These are phyloP conservation scores for Moniliophthora roreri DNA, from an alignment of 1,284 basidiomycete species.

Conservation along the genomic window DNA sequence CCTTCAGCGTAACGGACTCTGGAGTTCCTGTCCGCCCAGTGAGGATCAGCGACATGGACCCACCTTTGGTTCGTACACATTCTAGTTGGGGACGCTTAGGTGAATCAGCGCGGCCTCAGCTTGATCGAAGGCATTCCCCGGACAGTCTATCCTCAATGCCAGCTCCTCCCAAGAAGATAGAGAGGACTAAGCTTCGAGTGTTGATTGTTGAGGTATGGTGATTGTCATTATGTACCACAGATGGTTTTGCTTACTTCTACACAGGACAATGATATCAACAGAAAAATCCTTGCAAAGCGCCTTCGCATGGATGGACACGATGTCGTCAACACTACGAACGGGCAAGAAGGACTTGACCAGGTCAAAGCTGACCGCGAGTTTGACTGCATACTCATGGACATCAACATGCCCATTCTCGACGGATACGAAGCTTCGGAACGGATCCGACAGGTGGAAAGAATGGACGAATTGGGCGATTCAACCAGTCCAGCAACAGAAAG, in stretches of 20 bases:
- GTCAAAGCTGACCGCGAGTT: slow-evolving; percentile 63
- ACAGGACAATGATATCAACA: slow-evolving; percentile 79
- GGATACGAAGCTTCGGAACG: slow-evolving; percentile 72
- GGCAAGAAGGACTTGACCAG: slow-evolving; percentile 73
- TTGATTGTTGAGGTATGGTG: slow-evolving; percentile 68
- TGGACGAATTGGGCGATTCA: slow-evolving; percentile 8
- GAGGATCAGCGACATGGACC: slow-evolving; percentile 38
- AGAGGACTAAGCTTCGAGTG: slow-evolving; percentile 46
- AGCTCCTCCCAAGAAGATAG: slow-evolving; percentile 8
- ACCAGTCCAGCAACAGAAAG: slow-evolving; percentile 9
- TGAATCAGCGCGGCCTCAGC: not conserved
- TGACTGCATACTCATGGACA: slow-evolving; percentile 83
- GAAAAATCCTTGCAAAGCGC: slow-evolving; percentile 71
- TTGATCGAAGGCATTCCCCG: not conserved
- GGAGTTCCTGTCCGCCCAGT: slow-evolving; percentile 38
- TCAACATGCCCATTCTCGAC: slow-evolving; percentile 85
- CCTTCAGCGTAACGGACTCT: slow-evolving; percentile 35
- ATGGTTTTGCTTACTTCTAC: not conserved
- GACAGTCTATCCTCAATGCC: not conserved
- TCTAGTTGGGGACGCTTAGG: not conserved
- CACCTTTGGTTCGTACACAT: not conserved
- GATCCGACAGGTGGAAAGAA: slow-evolving; percentile 63
- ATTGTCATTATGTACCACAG: not conserved
- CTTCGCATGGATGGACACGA: slow-evolving; percentile 67
- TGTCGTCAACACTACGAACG: slow-evolving; percentile 72